Evolutionary conservation across 192 early-diverging fungal species (phyloP).

Genomic region (Gonapodya sp.): DNA sequence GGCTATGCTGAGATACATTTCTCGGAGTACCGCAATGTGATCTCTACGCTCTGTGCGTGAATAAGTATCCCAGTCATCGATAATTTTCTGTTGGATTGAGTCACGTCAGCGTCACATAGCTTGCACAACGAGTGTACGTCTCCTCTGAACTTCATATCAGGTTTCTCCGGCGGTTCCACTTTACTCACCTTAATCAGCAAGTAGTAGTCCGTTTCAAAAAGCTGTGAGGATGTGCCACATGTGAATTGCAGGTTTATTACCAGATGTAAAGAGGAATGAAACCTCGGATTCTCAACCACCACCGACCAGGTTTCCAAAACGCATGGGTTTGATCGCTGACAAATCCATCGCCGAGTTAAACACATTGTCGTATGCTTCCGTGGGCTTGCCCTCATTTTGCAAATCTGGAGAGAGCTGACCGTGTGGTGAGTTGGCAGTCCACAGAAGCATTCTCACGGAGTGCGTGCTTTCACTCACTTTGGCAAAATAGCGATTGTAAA

Average conservation of each 20-base stretch:
- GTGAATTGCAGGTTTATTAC: too few species aligned
- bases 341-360: background rate
- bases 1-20: background rate
- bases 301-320: background rate
- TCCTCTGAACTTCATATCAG: too few species aligned
- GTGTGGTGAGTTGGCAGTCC: too few species aligned
- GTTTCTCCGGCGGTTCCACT: too few species aligned
- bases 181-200: background rate
- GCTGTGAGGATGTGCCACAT: too few species aligned
- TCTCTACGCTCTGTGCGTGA: background rate
- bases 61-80: background rate
- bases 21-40: background rate
- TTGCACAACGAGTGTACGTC: too few species aligned
- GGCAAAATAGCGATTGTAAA: background rate
- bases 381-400: background rate
- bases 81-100: background rate
- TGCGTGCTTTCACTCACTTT: background rate
- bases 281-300: too few species aligned
- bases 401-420: background rate
- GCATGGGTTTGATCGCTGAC: background rate
- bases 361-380: background rate
- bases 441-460: too few species aligned
- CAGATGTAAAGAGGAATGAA: too few species aligned
- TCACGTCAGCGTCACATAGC: too few species aligned
- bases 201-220: background rate